A percentile compares a stretch with the other conserved stretches of the same genome.
Evolutionary conservation across 2,329 filamentous ascomycete species (phyloP).

Genomic region (Dissoconium aciculare): DNA sequence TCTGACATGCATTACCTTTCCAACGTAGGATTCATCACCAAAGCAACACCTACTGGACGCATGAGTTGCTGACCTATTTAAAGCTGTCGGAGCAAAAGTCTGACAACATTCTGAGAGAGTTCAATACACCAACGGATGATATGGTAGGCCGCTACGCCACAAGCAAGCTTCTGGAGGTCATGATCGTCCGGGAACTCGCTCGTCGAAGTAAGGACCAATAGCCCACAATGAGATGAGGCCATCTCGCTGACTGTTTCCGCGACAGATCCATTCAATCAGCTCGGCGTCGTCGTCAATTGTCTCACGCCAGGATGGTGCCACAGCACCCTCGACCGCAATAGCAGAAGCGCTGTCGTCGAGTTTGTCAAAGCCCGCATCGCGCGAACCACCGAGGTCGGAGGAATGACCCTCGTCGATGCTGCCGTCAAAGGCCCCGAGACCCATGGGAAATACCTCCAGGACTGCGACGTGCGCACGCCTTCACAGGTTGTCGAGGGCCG

Average conservation of each 20-base stretch:
- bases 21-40: slow-evolving; percentile 13
- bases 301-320: slow-evolving; percentile 41
- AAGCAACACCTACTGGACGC: neutral
- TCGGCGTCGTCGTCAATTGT: slow-evolving; percentile 35
- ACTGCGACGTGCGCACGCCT: neutral
- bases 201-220: slow-evolving; percentile 1
- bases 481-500: slow-evolving; percentile 23
- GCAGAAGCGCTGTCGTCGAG: slow-evolving; percentile 1
- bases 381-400: slow-evolving; percentile 28
- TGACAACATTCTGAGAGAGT: slow-evolving; percentile 23
- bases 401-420: slow-evolving; percentile 28
- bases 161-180: slow-evolving; percentile 36
- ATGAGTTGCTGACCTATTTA: slow-evolving; percentile 2
- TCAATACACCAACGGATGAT: slow-evolving; percentile 24
- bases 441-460: slow-evolving; percentile 15
- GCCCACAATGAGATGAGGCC: slow-evolving; percentile 19
- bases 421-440: slow-evolving; percentile 23
- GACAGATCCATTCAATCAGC: slow-evolving; percentile 15
- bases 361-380: slow-evolving; percentile 15
- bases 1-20: slow-evolving; percentile 31
- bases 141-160: slow-evolving; percentile 31
- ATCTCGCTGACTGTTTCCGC: neutral
- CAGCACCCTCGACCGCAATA: slow-evolving; percentile 31
- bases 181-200: slow-evolving; percentile 26
- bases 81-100: slow-evolving; percentile 23